phyloP scores from a whole-genome alignment of 163 green algal genomes.

The Trebouxiophyceae sp. region DNA sequence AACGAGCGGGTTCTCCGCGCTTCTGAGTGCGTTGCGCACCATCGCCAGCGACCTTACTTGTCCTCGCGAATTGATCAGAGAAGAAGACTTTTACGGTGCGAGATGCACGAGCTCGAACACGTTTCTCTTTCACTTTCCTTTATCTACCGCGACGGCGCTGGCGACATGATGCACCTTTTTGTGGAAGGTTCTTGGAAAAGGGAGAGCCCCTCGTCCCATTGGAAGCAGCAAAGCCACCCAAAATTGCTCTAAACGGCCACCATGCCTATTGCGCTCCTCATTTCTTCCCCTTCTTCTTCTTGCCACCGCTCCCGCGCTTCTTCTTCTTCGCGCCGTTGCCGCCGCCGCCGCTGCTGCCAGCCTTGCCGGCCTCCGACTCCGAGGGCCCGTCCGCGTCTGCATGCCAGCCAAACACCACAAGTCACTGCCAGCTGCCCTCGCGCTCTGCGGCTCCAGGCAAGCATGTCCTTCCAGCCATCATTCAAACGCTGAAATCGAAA shows the following conservation, averaged over 20 bases:
- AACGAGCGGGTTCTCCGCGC: slow-evolving; percentile 21
- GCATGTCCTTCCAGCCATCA: neutral
- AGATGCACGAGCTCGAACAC: too few relatives aligned
- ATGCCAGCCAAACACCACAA: too few relatives aligned
- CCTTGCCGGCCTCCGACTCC: neutral
- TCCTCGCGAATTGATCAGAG: too few relatives aligned
- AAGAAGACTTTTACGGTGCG: too few relatives aligned
- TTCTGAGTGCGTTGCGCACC: too few relatives aligned
- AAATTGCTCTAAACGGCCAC: neutral
- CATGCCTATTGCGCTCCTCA: neutral
- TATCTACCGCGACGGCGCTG: neutral
- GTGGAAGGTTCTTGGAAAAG: neutral
- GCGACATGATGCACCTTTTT: neutral
- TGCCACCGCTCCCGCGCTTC: neutral
- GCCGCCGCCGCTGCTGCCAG: neutral
- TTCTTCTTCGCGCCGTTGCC: too few relatives aligned
- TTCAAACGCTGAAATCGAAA: neutral
- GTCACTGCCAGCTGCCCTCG: neutral
- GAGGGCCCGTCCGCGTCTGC: neutral
- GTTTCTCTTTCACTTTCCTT: too few relatives aligned
- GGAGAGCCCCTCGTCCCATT: neutral
- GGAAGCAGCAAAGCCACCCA: neutral
- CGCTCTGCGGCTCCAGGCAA: neutral
- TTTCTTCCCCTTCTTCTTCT: slow-evolving; percentile 1
- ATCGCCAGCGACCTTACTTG: too few relatives aligned